Evolutionary conservation across 305 asterid species (phyloP).

Genomic region (Stenogyne calaminthoides): DNA sequence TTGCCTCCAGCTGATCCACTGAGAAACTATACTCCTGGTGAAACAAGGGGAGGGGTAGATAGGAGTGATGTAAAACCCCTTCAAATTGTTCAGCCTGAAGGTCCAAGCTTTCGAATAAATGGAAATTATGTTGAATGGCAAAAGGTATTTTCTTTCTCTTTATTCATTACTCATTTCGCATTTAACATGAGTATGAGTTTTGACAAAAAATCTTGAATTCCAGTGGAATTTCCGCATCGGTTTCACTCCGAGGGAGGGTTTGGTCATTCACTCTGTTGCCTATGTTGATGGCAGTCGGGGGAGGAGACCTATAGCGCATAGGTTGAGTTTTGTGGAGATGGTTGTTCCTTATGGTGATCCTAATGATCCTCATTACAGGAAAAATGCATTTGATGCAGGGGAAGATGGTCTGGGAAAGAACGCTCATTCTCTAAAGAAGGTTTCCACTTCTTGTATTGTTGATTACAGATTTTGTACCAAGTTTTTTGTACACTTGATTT

Average conservation of each 20-base stretch:
- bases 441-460: slow-evolving; percentile 24
- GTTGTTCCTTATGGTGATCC: slow-evolving; percentile 99
- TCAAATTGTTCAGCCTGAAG: slow-evolving; percentile 88
- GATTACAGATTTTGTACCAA: background rate
- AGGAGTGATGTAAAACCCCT: slow-evolving; percentile 94
- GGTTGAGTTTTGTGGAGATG: slow-evolving; percentile 98
- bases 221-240: slow-evolving; percentile 99
- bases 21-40: slow-evolving; percentile 92
- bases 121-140: slow-evolving; percentile 97
- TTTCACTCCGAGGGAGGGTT: slow-evolving; percentile 95
- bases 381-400: slow-evolving; percentile 98
- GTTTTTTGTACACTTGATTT: slow-evolving; percentile 9
- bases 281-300: slow-evolving; percentile 96
- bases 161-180: slow-evolving; percentile 2
- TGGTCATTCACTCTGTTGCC: slow-evolving; percentile 95
- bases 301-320: slow-evolving; percentile 90
- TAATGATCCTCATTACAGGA: slow-evolving; percentile 95
- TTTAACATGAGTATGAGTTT: slow-evolving; percentile 4
- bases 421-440: slow-evolving; percentile 98
- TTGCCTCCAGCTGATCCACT: slow-evolving; percentile 96
- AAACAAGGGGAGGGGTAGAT: slow-evolving; percentile 95
- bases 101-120: slow-evolving; percentile 92
- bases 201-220: slow-evolving; percentile 14
- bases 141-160: slow-evolving; percentile 54
- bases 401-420: slow-evolving; percentile 98